A percentile compares a stretch with the other conserved stretches of the same genome.
Evolutionary conservation across 2,329 filamentous ascomycete genomes (phyloP).

Genomic region (Thielaviopsis punctulata): DNA sequence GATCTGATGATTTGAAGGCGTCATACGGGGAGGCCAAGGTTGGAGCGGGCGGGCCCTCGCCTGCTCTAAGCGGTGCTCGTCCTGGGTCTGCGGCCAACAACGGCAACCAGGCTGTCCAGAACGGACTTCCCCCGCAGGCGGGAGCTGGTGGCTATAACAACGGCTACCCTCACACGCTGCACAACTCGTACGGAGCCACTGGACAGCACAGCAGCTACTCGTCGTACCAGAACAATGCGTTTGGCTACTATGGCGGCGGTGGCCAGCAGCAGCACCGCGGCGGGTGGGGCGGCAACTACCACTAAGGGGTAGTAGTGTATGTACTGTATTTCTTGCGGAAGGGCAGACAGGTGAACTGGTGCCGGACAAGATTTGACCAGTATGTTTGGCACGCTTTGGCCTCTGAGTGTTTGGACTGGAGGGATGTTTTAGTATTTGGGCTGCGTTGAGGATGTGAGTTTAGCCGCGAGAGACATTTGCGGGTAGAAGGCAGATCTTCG

Average conservation of each 20-base stretch:
- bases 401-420: too few relatives aligned
- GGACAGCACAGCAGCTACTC: slow-evolving; percentile 37
- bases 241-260: slow-evolving; percentile 28
- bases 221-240: slow-evolving; percentile 30
- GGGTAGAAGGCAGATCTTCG: not conserved
- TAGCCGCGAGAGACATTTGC: not conserved
- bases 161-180: slow-evolving; percentile 34
- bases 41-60: slow-evolving; percentile 33
- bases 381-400: too few relatives aligned
- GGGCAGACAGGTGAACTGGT: not conserved
- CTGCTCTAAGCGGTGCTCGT: slow-evolving; percentile 36
- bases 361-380: not conserved
- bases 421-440: not conserved
- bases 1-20: slow-evolving; percentile 37
- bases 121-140: slow-evolving; percentile 39
- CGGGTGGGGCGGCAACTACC: slow-evolving; percentile 45
- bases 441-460: not conserved
- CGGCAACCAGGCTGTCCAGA: slow-evolving; percentile 29
- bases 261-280: slow-evolving; percentile 25
- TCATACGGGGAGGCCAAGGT: slow-evolving; percentile 40
- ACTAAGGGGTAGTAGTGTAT: slow-evolving; percentile 20
- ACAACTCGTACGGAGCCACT: slow-evolving; percentile 37
- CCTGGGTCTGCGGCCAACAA: slow-evolving; percentile 40
- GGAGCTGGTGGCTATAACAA: slow-evolving; percentile 29
- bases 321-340: too few relatives aligned